Base-by-base conservation (phyloP, 202 grass and related monocot species). In the Panicum hallii region DNA sequence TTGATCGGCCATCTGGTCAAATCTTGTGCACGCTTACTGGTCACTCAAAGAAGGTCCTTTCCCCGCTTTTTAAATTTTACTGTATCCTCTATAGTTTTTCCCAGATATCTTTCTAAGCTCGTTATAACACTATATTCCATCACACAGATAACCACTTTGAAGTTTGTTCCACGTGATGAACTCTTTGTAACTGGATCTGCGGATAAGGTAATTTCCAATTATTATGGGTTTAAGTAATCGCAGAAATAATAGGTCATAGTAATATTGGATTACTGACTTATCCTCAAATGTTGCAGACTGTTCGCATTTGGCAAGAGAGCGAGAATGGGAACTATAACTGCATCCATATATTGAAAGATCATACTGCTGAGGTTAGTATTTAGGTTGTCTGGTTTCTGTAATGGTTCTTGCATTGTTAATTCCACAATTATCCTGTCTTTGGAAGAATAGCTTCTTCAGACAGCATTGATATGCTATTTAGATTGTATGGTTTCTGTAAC, bases 11-110 rank as follows among this genome's bases (percentile, higher is more conserved):
- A 72, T 97, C 97, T 26, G 97, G 94, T 80, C 92, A 99, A 91
- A 93, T 99, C 78, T 87, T 94, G 75, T 97, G 82, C 22, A 97
- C 97, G 36, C 90, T 97, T 64, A 60, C 85, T 88, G 97, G 97
- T 57, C 97, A 99, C 80, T 99, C 97, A n/a, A 99, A 99, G 83
- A 97, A 94, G 97, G 97, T 99, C n/a, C n/a, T 79, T 64, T 61
- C 30, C 32, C 50, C 26, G 76, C 63, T 32, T 57, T 80, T 82
- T 74, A 19, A 71, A 30, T 64, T 85, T 82, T 74, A 15, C 48
- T 82, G 20, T 13, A 66, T 79, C 65, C 55, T 86, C 72, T 67
- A 50, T 78, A 87, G 23, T 70, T 75, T 79, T 53, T 3, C 14
- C 16, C 67, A 56, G 36, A 64, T 79, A 66, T 58, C 63, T 82